A percentile compares a stretch with the other conserved stretches of the same genome.
Evolutionary conservation across 352 stramenopile genomes (phyloP).

Genomic region (Globisporangium uncinulatum): DNA sequence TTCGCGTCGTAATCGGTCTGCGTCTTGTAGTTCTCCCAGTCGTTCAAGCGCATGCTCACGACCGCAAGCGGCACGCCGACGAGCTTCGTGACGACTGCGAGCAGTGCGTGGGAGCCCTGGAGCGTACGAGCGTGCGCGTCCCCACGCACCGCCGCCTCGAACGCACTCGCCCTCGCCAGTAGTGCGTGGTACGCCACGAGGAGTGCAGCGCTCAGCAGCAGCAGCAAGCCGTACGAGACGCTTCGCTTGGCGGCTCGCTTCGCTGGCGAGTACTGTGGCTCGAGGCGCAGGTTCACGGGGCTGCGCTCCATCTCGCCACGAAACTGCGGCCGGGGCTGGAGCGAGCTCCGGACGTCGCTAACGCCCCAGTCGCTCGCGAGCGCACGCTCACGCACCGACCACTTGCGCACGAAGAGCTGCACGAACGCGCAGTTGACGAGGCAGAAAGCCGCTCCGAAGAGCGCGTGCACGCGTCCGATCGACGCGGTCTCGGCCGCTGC

Average conservation of each 20-base stretch:
- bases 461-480: neutral
- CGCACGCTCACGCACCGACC: slow-evolving; percentile 34
- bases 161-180: slow-evolving; percentile 24
- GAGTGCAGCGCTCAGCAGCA: slow-evolving; percentile 20
- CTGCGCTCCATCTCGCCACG: slow-evolving; percentile 43
- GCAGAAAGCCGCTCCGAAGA: slow-evolving; percentile 29
- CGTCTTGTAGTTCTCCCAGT: slow-evolving; percentile 76
- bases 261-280: slow-evolving; percentile 33
- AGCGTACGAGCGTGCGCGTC: slow-evolving; percentile 11
- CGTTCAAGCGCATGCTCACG: slow-evolving; percentile 30
- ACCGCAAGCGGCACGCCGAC: slow-evolving; percentile 18
- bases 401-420: slow-evolving; percentile 55
- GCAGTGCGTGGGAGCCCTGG: slow-evolving; percentile 23
- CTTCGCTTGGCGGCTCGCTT: slow-evolving; percentile 27
- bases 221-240: slow-evolving; percentile 18
- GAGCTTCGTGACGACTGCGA: slow-evolving; percentile 40
- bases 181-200: slow-evolving; percentile 26
- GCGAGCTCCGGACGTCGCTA: slow-evolving; percentile 14
- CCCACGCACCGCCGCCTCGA: slow-evolving; percentile 14
- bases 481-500: neutral
- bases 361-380: slow-evolving; percentile 53
- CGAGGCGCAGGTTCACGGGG: slow-evolving; percentile 44
- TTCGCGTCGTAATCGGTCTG: slow-evolving; percentile 60
- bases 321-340: slow-evolving; percentile 44
- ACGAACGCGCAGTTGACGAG: slow-evolving; percentile 43